phyloP scores from a whole-genome alignment of 768 basidiomycete genomes.

The Leccinum obscurum region DNA sequence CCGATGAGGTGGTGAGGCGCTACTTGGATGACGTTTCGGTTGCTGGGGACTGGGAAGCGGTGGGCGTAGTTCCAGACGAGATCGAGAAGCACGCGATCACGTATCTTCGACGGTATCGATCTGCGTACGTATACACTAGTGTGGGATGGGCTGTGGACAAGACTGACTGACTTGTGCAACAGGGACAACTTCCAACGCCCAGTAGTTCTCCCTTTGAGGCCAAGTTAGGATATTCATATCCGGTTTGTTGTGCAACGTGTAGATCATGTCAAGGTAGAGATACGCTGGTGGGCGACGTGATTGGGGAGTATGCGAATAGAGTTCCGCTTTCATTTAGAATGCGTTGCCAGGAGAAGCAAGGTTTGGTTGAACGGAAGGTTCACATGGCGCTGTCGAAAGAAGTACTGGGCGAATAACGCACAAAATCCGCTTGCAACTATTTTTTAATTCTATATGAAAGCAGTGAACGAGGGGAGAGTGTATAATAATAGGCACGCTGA shows the following conservation, averaged over 20 bases:
- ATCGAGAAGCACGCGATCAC: conserved; percentile 88
- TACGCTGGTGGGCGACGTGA: conserved; percentile 6
- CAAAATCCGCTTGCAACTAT: conserved; percentile 25
- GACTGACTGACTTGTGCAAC: conserved; percentile 19
- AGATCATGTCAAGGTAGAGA: conserved; percentile 26
- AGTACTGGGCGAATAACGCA: conserved; percentile 14
- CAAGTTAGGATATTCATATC: conserved; percentile 34
- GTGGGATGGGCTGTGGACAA: conserved; percentile 1
- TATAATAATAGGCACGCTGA: conserved; percentile 33
- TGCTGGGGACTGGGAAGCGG: conserved; percentile 78
- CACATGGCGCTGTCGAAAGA: conserved; percentile 20
- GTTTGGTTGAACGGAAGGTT: conserved; percentile 14
- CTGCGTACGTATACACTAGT: conserved; percentile 61
- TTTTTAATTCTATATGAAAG: conserved; percentile 15
- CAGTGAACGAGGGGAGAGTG: conserved; percentile 22
- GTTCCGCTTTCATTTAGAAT: conserved; percentile 26
- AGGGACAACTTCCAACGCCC: conserved; percentile 72
- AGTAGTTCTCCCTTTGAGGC: conserved; percentile 59
- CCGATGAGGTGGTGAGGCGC: conserved; percentile 88
- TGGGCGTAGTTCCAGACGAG: conserved; percentile 80
- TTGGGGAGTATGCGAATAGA: conserved; percentile 24
- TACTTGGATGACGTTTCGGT: conserved; percentile 80
- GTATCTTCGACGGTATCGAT: conserved; percentile 86
- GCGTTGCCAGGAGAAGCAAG: conserved; percentile 33
- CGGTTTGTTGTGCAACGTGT: conserved; percentile 26